Evolutionary conservation across 192 early-diverging fungal genomes (phyloP), one percentile per base, ranked within the genome.

Genomic region (Entomortierella parvispora): DNA sequence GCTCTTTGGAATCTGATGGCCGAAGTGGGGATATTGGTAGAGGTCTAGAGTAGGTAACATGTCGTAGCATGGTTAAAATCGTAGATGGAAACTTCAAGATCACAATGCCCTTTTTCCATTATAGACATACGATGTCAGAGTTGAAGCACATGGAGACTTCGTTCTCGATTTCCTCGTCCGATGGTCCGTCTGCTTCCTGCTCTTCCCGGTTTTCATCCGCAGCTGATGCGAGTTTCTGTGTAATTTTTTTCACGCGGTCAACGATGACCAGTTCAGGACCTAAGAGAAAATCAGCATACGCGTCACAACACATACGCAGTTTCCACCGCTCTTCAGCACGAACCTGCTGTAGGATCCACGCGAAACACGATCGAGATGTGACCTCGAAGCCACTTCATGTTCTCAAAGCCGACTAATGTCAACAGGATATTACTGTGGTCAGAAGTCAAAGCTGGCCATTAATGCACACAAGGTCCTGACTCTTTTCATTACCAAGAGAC

Each of bases 301-400:
- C 15, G 6, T 9, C 15, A 25, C n/a, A 34, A 10, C 32, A 2
- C n/a, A 40, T 56, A 6, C 31, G 12, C 12, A 5, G 5, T 40
- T 40, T 12, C 37, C 12, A 12, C 37, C 12, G 37, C 12, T 40
- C 12, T 40, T 40, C 12, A 40, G 12, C 4, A 40, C 62, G 15
- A 62, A 76, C 72, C 72, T 33, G 65, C 42, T 11, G 48, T 42
- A 7, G 65, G 59, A 34, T 77, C 74, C 15, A 77, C 74, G 14
- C 74, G 65, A 59, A 77, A 77, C 48, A 77, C 63, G 54, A 77
- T 77, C 4, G 74, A 77, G n/a, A 77, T 77, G 34, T 77, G 74
- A 43, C 74, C 74, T 47, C 74, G 44, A 18, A 77, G 7, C 74
- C 74, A 77, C 34, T 77, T 77, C 55, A 77, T 49, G 40, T 77